These are phyloP conservation scores for Fagopyrum homotropicum DNA, from an alignment of 148 eudicot genomes.

Conservation along the genomic window DNA sequence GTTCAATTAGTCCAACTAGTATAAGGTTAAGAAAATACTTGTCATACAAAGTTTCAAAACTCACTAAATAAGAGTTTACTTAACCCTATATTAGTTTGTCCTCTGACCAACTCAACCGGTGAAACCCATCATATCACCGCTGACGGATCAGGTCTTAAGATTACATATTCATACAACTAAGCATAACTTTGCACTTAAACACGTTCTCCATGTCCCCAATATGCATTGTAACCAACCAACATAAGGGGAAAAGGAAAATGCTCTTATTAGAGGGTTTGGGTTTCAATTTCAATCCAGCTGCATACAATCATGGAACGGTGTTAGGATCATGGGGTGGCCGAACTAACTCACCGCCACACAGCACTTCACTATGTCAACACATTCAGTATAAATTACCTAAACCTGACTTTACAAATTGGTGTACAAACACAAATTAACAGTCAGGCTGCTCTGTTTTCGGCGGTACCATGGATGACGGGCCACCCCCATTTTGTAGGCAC, in stretches of 20 bases:
- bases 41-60: too few species aligned
- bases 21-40: too few species aligned
- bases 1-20: too few species aligned
- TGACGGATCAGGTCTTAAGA: too few species aligned
- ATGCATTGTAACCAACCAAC: background rate
- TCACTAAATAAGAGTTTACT: too few species aligned
- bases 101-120: too few species aligned
- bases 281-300: background rate
- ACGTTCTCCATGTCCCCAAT: too few species aligned
- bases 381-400: background rate
- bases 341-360: background rate
- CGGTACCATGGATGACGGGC: constrained; percentile 27
- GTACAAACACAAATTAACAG: constrained; percentile 27
- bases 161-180: too few species aligned
- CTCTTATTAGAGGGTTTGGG: background rate
- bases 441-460: constrained; percentile 67
- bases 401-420: constrained; percentile 27
- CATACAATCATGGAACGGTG: background rate
- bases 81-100: too few species aligned
- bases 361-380: background rate
- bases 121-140: too few species aligned
- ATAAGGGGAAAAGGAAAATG: background rate
- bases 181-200: too few species aligned
- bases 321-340: background rate
- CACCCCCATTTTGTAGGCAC: constrained; percentile 52